Evolutionary conservation across 352 stramenopile species (phyloP).

Genomic region (Globisporangium heterothallicum): DNA sequence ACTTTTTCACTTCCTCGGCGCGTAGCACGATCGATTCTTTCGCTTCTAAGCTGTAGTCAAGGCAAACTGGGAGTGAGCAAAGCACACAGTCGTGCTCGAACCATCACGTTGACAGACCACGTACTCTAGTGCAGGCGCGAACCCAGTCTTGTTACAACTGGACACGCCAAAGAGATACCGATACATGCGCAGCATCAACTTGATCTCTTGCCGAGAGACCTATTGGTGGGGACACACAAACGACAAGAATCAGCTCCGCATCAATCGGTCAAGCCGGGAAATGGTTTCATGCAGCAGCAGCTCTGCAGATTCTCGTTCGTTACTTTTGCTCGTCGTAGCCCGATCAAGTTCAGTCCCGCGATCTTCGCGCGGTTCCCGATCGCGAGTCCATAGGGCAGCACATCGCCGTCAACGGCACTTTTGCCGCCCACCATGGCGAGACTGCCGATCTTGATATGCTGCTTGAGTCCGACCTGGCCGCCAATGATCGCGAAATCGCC

Average conservation of each 20-base stretch:
- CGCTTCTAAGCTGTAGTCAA: constrained; percentile 35
- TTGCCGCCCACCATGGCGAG: constrained; percentile 76
- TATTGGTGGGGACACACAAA: constrained; percentile 6
- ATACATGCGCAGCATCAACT: constrained; percentile 70
- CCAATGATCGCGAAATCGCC: constrained; percentile 71
- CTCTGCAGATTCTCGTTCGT: no score
- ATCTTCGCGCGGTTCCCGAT: constrained; percentile 77
- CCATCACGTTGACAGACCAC: no score
- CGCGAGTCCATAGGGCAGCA: constrained; percentile 72
- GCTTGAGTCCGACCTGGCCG: constrained; percentile 74
- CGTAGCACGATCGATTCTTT: constrained; percentile 49
- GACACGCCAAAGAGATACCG: constrained; percentile 68
- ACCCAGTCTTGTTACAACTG: constrained; percentile 51
- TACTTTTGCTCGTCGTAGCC: constrained; percentile 56
- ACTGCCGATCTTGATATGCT: constrained; percentile 62
- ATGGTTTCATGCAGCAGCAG: no score
- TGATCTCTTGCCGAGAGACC: constrained; percentile 61
- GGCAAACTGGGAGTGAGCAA: no score
- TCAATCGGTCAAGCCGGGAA: not conserved
- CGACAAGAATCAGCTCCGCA: not conserved
- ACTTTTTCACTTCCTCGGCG: constrained; percentile 46
- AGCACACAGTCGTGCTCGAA: no score
- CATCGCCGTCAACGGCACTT: constrained; percentile 77
- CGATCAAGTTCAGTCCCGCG: constrained; percentile 68
- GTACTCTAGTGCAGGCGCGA: constrained; percentile 70